Evolutionary conservation across 768 basidiomycete genomes (phyloP).

Genomic region (Suillus decipiens): DNA sequence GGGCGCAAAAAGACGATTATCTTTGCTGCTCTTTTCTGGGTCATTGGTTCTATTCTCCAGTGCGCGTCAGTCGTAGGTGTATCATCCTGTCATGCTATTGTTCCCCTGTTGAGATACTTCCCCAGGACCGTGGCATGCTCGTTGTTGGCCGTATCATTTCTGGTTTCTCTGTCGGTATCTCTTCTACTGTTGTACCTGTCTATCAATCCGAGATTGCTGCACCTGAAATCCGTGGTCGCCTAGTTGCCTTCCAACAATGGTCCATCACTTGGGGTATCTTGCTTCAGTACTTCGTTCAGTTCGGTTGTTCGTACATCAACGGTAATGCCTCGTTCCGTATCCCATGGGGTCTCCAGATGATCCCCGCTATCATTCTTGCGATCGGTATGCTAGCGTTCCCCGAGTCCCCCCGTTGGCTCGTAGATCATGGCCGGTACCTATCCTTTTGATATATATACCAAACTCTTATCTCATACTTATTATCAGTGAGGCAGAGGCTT

Average conservation of each 20-base stretch:
- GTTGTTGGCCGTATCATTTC: slow-evolving; percentile 69
- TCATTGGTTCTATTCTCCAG: slow-evolving; percentile 73
- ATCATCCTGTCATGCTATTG: not conserved
- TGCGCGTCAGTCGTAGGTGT: slow-evolving; percentile 50
- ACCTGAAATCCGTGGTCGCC: slow-evolving; percentile 69
- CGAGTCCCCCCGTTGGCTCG: slow-evolving; percentile 70
- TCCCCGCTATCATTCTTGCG: slow-evolving; percentile 71
- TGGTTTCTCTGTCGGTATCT: slow-evolving; percentile 66
- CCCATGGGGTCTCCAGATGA: slow-evolving; percentile 79
- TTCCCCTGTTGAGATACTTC: not conserved
- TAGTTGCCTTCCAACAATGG: slow-evolving; percentile 81
- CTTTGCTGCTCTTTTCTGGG: slow-evolving; percentile 67
- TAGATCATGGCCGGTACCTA: slow-evolving; percentile 56
- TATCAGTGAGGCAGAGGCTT: slow-evolving; percentile 51
- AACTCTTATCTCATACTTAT: slow-evolving; percentile 1
- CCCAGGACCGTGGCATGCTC: slow-evolving; percentile 72
- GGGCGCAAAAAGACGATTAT: slow-evolving; percentile 71
- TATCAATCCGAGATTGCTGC: slow-evolving; percentile 78
- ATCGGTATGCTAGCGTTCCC: slow-evolving; percentile 70
- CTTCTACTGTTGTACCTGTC: slow-evolving; percentile 68
- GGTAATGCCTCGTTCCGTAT: slow-evolving; percentile 76
- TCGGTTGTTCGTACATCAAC: slow-evolving; percentile 68
- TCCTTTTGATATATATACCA: not conserved
- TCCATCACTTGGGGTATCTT: slow-evolving; percentile 80
- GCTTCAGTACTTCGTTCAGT: slow-evolving; percentile 74